Percentiles rank a stretch among this genome's conserved stretches.
phyloP scores from a whole-genome alignment of 805 yeast species.

The Nakazawaea wyomingensis region DNA sequence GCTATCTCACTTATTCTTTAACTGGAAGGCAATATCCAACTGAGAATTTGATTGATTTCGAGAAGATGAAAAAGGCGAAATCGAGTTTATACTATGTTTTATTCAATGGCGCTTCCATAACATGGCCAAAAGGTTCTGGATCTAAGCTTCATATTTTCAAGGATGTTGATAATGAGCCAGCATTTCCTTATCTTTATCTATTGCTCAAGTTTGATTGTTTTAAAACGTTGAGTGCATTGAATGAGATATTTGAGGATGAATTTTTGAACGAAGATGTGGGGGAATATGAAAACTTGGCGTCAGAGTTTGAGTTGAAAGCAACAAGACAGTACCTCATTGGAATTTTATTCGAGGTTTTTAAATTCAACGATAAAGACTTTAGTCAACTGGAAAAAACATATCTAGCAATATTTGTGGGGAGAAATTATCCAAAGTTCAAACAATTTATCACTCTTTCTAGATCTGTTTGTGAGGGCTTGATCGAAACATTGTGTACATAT shows the following conservation, averaged over 20 bases:
- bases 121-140: slow-evolving; percentile 37
- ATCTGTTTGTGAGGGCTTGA: slow-evolving; percentile 40
- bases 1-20: slow-evolving; percentile 62
- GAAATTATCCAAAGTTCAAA: slow-evolving; percentile 78
- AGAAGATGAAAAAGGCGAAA: slow-evolving; percentile 38
- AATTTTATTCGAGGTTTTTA: slow-evolving; percentile 56
- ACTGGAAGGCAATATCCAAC: slow-evolving; percentile 83
- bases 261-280: slow-evolving; percentile 56
- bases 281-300: slow-evolving; percentile 15
- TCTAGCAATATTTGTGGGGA: slow-evolving; percentile 66
- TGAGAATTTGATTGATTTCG: slow-evolving; percentile 39
- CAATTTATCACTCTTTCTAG: slow-evolving; percentile 79
- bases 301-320: slow-evolving; percentile 29
- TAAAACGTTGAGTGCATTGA: slow-evolving; percentile 61
- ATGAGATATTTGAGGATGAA: slow-evolving; percentile 81
- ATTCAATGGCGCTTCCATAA: slow-evolving; percentile 50
- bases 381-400: slow-evolving; percentile 25
- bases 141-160: slow-evolving; percentile 28
- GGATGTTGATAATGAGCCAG: slow-evolving; percentile 33
- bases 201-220: slow-evolving; percentile 52
- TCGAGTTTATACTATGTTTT: slow-evolving; percentile 47
- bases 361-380: slow-evolving; percentile 28
- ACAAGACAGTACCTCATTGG: slow-evolving; percentile 78
- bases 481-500: slow-evolving; percentile 44
- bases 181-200: slow-evolving; percentile 65